Base-by-base conservation (phyloP, 2,329 filamentous ascomycete genomes). In the Diaporthe ampelina region DNA sequence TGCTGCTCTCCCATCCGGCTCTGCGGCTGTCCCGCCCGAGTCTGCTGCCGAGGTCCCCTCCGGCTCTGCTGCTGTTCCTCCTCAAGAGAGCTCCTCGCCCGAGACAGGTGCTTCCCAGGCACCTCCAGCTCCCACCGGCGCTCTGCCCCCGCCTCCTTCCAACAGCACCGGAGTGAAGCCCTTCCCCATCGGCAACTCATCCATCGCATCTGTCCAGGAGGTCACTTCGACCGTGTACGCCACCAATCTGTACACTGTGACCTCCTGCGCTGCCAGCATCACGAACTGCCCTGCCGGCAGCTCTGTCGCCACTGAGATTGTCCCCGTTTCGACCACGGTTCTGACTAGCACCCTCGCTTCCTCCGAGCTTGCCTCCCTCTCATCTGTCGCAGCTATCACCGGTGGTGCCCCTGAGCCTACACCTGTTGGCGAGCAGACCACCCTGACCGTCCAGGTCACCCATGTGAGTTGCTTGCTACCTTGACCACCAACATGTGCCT, bases 271-370 rank as follows among this genome's bases (percentile, higher is more conserved):
- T 1, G 75, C 78, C 0, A 54, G 71, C n/a, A 73, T 78, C 3
- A 74, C 77, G 5, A 79, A 81, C 76, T 81, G 80, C 74, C 80
- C 80, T 7, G 76, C 76, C 2, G 61, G 73, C 11, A 72, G 67
- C 56, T 63, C 70, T 10, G 29, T 78, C 19, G 76, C 78, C 56
- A 76, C 76, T 29, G 70, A 78, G 71, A 58, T 79, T 17, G 63
- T 76, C 45, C 72, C 74, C 15, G 29, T 71, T 1, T 77, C 77
- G 9, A 76, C 73, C 4, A 68, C 76, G 2, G 70, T 76, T 26
- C 73, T 58, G 26, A 72, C 61, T 6, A 48, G 32, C 37, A 74
- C 72, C 24, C 57, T 74, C 4, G 37, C 73, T 45, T 37, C 68
- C 2, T 73, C 59, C 1, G 67, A 71, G 50, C 35, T 57, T 52